phyloP scores from a whole-genome alignment of 1,284 basidiomycete genomes.

The Amylostereum areolatum region DNA sequence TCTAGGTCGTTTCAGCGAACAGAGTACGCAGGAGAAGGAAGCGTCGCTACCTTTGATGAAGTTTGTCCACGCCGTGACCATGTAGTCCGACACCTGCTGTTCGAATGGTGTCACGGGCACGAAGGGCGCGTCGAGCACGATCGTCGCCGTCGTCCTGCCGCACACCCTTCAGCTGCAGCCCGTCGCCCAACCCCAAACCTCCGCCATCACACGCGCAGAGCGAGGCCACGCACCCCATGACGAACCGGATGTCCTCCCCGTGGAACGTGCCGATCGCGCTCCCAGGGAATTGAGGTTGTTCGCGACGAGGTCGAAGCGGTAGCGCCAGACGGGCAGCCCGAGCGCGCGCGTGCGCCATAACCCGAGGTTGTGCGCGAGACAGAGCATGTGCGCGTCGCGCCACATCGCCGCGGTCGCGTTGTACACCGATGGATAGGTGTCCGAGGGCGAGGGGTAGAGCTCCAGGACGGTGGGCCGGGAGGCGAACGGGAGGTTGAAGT shows the following conservation, averaged over 20 bases:
- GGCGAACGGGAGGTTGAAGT: conserved; percentile 34
- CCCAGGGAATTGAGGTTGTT: conserved; percentile 35
- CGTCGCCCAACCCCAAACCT: neutral
- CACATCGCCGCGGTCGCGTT: conserved; percentile 32
- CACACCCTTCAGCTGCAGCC: no score
- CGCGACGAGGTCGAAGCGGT: conserved; percentile 36
- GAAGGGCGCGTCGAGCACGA: conserved; percentile 18
- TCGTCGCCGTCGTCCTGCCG: conserved; percentile 9
- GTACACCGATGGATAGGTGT: conserved; percentile 20
- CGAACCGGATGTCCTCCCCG: conserved; percentile 35
- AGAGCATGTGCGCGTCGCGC: conserved; percentile 41
- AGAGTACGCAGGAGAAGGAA: neutral
- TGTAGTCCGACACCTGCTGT: conserved; percentile 31
- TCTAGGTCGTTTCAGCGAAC: conserved; percentile 10
- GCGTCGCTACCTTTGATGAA: conserved; percentile 33
- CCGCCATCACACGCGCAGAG: conserved; percentile 9
- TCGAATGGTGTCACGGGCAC: conserved; percentile 31
- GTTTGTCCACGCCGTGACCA: conserved; percentile 41
- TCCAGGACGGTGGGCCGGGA: conserved; percentile 18
- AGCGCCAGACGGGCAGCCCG: conserved; percentile 34
- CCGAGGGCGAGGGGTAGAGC: conserved; percentile 23
- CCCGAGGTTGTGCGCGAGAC: conserved; percentile 35
- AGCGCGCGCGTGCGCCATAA: conserved; percentile 28
- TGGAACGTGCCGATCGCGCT: conserved; percentile 37
- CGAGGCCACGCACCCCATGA: conserved; percentile 28